A percentile compares a stretch with the other conserved stretches of the same genome.
Conservation (phyloP, 202 grass and related monocot species). For the Musa balbisiana region DNA sequence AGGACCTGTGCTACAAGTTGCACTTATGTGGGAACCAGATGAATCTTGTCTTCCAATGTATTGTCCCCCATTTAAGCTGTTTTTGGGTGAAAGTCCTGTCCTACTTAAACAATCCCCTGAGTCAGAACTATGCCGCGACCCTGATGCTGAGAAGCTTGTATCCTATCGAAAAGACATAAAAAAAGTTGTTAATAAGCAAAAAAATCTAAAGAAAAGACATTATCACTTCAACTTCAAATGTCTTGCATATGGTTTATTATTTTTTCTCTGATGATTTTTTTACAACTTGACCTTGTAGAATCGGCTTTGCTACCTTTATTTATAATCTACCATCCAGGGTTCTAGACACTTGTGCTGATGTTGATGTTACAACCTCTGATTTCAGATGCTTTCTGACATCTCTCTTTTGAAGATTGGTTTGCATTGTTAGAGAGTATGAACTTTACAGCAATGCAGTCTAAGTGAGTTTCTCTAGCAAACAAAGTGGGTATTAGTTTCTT, state of each 20-base stretch:
- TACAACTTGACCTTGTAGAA: background rate
- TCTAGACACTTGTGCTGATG: too few species aligned
- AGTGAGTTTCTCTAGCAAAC: background rate
- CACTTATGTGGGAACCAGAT: constrained; percentile 27
- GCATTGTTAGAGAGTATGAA: background rate
- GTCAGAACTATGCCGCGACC: constrained; percentile 80
- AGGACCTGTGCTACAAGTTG: background rate
- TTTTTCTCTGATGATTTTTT: background rate
- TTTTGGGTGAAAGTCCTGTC: constrained; percentile 59
- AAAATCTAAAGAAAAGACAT: background rate
- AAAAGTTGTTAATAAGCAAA: background rate
- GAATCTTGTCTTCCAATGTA: constrained; percentile 54
- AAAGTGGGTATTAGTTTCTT: too few species aligned
- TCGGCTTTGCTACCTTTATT: background rate
- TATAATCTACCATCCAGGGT: background rate
- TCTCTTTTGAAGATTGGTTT: background rate
- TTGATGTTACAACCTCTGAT: background rate
- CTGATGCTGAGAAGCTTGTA: constrained; percentile 55
- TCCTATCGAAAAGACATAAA: constrained; percentile 44
- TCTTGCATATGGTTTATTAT: too few species aligned
- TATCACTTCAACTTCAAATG: background rate
- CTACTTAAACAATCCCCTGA: constrained; percentile 77
- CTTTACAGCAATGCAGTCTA: background rate
- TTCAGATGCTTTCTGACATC: background rate
- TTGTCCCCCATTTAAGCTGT: constrained; percentile 34